Base-by-base conservation (phyloP, 768 basidiomycete genomes). In the Cystobasidium onofrii region DNA sequence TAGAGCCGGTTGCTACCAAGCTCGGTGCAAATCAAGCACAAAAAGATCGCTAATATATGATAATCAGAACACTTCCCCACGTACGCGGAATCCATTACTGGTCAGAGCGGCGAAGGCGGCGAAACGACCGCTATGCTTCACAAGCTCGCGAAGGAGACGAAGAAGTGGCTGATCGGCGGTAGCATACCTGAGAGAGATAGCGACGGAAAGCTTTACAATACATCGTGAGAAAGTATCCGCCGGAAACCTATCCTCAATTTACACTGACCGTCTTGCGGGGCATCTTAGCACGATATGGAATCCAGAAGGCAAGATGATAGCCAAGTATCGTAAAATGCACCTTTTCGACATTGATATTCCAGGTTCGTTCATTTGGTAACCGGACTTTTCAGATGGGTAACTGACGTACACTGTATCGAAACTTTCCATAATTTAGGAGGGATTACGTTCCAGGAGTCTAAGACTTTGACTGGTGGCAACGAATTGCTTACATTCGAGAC, bases 281-380 rank as follows among this genome's bases (percentile, higher is more conserved):
- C 64, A n/a, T 70, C 17, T 33, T 34, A 71, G 69, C 29, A 71
- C 55, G 4, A 50, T 72, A 31, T 75, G 54, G 65, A 52, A 60
- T 61, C 31, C 43, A 4, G 2, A 74, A 91, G 93, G 94, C 29
- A 87, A 91, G 67, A 85, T 98, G 29, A 86, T 98, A 17, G 89
- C 89, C 0, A 87, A 86, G 44, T 92, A 98, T 82, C 88, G 95
- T 66, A 99, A 99, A 81, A 86, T 98, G 1, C 96, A 99, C 80
- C 84, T 99, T 3, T 99, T 98, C 81, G 95, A 99, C 80, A 97
- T 98, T 75, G 92, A 98, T 79, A 95, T 99, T 13, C 80, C 81
- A 41, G 74, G 76, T 71, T 80, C 6, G 63, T 50, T 3, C 10
- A 2, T 34, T 25, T 34, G n/a, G n/a, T n/a, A n/a, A n/a, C n/a